Conservation (phyloP, 768 basidiomycete species). For the Macrolepiota albuminosa region DNA sequence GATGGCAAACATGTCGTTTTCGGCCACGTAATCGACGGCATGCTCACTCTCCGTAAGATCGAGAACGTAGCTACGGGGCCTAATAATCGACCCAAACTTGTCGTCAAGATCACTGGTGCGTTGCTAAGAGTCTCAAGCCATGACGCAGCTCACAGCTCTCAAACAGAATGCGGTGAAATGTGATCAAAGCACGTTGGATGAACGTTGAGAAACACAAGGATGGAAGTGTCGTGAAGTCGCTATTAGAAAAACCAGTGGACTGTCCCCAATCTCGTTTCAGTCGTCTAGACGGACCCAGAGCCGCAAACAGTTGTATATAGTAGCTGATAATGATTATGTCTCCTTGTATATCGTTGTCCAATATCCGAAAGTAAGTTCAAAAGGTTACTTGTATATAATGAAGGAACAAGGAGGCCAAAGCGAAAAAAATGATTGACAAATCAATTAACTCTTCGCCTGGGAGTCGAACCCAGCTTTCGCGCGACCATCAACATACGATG, state of each 20-base stretch:
- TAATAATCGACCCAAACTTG: slow-evolving; percentile 86
- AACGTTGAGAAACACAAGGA: background rate
- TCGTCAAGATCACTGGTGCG: slow-evolving; percentile 81
- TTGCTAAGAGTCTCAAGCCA: background rate
- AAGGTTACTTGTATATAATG: no score
- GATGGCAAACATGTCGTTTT: slow-evolving; percentile 96
- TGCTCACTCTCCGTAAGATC: slow-evolving; percentile 94
- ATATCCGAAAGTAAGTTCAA: background rate
- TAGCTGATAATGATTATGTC: background rate
- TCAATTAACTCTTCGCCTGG: background rate
- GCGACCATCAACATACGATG: background rate
- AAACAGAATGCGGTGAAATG: slow-evolving; percentile 13
- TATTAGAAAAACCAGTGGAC: background rate
- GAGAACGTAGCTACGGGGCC: slow-evolving; percentile 92
- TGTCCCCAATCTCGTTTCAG: background rate
- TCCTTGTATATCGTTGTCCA: background rate
- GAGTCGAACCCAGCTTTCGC: slow-evolving; percentile 7
- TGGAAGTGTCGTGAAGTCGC: background rate
- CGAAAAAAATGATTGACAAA: no score
- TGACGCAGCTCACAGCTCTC: background rate
- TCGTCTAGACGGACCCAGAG: background rate
- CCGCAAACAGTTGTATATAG: background rate
- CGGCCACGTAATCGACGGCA: slow-evolving; percentile 85
- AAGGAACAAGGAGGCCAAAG: background rate
- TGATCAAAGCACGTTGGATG: background rate